A percentile compares a stretch with the other conserved stretches of the same genome.
Conservation (phyloP, 768 basidiomycete genomes). For the Lactarius quietus region DNA sequence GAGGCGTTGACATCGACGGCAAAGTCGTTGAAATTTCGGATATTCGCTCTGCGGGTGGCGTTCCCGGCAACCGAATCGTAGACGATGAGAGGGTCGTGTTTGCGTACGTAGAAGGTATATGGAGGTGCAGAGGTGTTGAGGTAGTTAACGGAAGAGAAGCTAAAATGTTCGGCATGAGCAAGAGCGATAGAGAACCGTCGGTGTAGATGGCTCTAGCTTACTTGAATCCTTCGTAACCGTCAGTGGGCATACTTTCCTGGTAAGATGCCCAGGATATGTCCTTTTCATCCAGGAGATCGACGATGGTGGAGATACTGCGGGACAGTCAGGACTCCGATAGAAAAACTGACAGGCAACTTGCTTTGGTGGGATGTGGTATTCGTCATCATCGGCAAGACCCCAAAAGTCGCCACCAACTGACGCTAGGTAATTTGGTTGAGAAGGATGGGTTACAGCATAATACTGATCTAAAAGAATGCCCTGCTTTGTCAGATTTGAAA, state of each 20-base stretch:
- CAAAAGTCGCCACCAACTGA: too few relatives aligned
- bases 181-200: background rate
- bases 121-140: conserved; percentile 32
- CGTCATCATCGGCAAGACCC: too few relatives aligned
- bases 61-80: conserved; percentile 48
- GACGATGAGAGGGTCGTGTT: conserved; percentile 53
- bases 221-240: conserved; percentile 38
- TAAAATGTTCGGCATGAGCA: conserved; percentile 22
- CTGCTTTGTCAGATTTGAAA: too few relatives aligned
- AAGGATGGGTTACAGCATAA: too few relatives aligned
- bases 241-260: conserved; percentile 54
- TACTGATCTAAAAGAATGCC: too few relatives aligned
- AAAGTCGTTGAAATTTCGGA: conserved; percentile 63
- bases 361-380: conserved; percentile 27
- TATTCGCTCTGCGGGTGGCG: conserved; percentile 39
- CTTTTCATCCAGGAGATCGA: conserved; percentile 57
- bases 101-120: conserved; percentile 53
- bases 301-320: conserved; percentile 44
- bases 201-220: background rate
- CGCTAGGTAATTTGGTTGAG: too few relatives aligned
- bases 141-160: conserved; percentile 39
- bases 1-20: conserved; percentile 49
- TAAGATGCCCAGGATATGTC: conserved; percentile 59
- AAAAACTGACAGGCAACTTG: conserved; percentile 5
- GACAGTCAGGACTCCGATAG: background rate